These are phyloP conservation scores for Furculomyces boomerangus DNA, from an alignment of 371 early-diverging fungal species.

Conservation along the genomic window DNA sequence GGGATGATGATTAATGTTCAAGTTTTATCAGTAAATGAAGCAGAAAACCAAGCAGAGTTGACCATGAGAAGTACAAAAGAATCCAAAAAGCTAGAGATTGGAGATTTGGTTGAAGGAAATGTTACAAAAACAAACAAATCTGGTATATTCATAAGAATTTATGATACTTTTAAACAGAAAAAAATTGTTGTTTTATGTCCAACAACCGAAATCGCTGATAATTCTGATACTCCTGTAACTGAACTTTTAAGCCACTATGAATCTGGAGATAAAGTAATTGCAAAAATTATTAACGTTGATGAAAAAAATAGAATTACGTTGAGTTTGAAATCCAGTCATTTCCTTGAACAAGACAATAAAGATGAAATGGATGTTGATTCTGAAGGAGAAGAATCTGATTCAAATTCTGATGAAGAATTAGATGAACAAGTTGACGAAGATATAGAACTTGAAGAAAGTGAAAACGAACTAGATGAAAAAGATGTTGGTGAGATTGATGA, in stretches of 20 bases:
- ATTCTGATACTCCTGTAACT: conserved; percentile 9
- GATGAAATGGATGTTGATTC: conserved; percentile 26
- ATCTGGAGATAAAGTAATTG: conserved; percentile 56
- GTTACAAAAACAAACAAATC: conserved; percentile 39
- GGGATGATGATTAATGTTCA: conserved; percentile 60
- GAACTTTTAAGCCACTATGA: conserved; percentile 25
- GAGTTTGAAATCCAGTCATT: conserved; percentile 60
- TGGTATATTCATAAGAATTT: conserved; percentile 44
- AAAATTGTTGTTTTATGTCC: conserved; percentile 52
- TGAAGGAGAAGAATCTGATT: conserved; percentile 16
- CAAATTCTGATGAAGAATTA: conserved; percentile 13
- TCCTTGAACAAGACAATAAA: conserved; percentile 26
- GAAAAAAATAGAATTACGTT: conserved; percentile 41
- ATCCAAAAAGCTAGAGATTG: conserved; percentile 20
- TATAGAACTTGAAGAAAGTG: not conserved
- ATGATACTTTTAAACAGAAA: conserved; percentile 28
- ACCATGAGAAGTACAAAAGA: conserved; percentile 31
- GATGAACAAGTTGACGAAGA: conserved; percentile 12
- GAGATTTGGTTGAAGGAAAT: conserved; percentile 45
- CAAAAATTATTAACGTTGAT: conserved; percentile 45
- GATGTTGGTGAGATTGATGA: conserved; percentile 15
- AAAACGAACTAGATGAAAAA: conserved; percentile 9
- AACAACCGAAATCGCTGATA: conserved; percentile 39
- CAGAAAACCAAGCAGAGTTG: conserved; percentile 37
- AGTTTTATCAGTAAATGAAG: conserved; percentile 36